Evolutionary conservation across 2,329 filamentous ascomycete species (phyloP).

Genomic region (Pseudocercospora musae): DNA sequence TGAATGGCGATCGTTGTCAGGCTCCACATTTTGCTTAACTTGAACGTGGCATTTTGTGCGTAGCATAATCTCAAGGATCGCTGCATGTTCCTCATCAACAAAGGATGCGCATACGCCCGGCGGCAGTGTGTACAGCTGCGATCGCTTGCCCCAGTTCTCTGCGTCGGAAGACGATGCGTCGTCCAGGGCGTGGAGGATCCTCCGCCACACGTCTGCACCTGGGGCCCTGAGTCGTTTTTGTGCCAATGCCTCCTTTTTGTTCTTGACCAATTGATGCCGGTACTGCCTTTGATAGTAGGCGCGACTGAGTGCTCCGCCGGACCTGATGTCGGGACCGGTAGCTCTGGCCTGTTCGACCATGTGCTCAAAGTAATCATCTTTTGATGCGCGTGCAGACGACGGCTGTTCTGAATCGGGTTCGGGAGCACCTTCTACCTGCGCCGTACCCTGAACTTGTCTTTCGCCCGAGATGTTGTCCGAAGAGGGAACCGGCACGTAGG

Average conservation of each 20-base stretch:
- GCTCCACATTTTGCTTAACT: not conserved
- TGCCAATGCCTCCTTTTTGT: not conserved
- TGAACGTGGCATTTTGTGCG: slow-evolving; percentile 33
- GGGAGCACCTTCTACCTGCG: not conserved
- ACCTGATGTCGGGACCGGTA: not conserved
- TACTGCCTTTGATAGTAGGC: slow-evolving; percentile 1
- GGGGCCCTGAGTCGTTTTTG: slow-evolving; percentile 8
- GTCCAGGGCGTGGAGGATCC: slow-evolving; percentile 18
- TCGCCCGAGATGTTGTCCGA: not conserved
- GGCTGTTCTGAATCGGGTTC: not conserved
- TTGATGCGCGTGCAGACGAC: not conserved
- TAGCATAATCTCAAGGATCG: slow-evolving; percentile 32
- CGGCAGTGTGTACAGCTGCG: slow-evolving; percentile 26
- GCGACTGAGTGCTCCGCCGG: too few species aligned
- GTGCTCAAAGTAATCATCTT: not conserved
- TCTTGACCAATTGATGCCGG: not conserved
- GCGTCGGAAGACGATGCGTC: slow-evolving; percentile 12
- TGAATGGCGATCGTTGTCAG: not conserved
- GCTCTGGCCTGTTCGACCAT: not conserved
- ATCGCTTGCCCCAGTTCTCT: slow-evolving; percentile 15
- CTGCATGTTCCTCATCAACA: slow-evolving; percentile 14
- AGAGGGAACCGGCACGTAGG: not conserved
- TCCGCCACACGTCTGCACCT: slow-evolving; percentile 16
- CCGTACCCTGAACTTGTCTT: not conserved
- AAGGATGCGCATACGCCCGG: slow-evolving; percentile 20